Conservation (phyloP, 192 early-diverging fungal species). For the Dissophora ornata region DNA sequence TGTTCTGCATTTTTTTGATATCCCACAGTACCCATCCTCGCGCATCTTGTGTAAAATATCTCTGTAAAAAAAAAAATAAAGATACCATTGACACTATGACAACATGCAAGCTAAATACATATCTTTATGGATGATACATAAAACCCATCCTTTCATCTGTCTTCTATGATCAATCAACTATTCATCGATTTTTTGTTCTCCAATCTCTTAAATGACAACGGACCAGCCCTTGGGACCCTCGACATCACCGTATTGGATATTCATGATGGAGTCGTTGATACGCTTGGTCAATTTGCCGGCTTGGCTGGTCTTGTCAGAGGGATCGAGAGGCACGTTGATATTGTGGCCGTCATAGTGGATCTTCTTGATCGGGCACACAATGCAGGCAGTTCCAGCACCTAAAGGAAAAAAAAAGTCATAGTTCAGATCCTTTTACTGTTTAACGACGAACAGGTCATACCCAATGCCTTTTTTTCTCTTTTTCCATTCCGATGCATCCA, state of each 20-base stretch:
- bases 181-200: neutral
- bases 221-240: slow-evolving; percentile 84
- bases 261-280: slow-evolving; percentile 87
- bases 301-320: slow-evolving; percentile 76
- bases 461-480: too few relatives aligned
- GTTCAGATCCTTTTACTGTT: neutral
- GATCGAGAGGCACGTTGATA: slow-evolving; percentile 88
- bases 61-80: too few relatives aligned
- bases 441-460: too few relatives aligned
- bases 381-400: slow-evolving; percentile 91
- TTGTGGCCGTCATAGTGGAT: slow-evolving; percentile 85
- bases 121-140: too few relatives aligned
- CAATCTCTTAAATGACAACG: slow-evolving; percentile 74
- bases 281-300: slow-evolving; percentile 88
- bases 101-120: too few relatives aligned
- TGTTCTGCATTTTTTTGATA: neutral
- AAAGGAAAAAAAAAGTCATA: neutral
- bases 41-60: too few relatives aligned
- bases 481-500: too few relatives aligned
- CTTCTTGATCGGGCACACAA: slow-evolving; percentile 91
- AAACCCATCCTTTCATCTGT: slow-evolving; percentile 9
- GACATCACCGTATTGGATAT: slow-evolving; percentile 94
- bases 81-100: too few relatives aligned
- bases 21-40: too few relatives aligned
- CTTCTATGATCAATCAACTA: too few relatives aligned